Evolutionary conservation across 306 rosid genomes (phyloP).

Genomic region (Cotoneaster glaucophyllus): DNA sequence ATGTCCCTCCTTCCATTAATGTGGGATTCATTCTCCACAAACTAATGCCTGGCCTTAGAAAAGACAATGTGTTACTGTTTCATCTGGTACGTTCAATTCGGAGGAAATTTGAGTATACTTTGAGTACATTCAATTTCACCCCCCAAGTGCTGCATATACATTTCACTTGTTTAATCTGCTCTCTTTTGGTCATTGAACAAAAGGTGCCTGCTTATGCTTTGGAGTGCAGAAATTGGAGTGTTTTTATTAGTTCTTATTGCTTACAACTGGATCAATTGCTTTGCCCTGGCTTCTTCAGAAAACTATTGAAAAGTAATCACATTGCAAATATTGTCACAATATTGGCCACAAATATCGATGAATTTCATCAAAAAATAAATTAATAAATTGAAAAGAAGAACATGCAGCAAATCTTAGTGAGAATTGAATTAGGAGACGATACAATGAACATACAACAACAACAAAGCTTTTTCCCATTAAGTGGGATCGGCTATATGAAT

Average conservation of each 20-base stretch:
- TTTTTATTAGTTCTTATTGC: background rate
- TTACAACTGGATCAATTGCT: background rate
- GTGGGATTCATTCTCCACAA: too few species aligned
- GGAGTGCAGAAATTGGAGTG: background rate
- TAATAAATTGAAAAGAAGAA: background rate
- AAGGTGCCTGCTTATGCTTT: background rate
- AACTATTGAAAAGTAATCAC: background rate
- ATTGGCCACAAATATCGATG: background rate
- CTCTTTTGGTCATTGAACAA: background rate
- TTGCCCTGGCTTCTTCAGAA: background rate
- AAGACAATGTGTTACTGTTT: too few species aligned
- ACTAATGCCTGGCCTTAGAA: too few species aligned
- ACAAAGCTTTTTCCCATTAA: too few species aligned
- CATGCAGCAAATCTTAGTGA: background rate
- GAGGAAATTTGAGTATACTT: too few species aligned
- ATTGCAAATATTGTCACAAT: background rate
- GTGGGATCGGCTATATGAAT: too few species aligned
- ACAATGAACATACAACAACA: too few species aligned
- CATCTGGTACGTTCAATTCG: too few species aligned
- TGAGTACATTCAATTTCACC: background rate
- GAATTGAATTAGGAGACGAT: too few species aligned
- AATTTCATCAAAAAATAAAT: background rate
- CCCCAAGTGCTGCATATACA: background rate
- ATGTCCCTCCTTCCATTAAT: too few species aligned
- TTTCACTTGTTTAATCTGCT: background rate